A percentile compares a stretch with the other conserved stretches of the same genome.
Conservation (phyloP, 148 eudicot genomes). For the Fallopia convolvulus region DNA sequence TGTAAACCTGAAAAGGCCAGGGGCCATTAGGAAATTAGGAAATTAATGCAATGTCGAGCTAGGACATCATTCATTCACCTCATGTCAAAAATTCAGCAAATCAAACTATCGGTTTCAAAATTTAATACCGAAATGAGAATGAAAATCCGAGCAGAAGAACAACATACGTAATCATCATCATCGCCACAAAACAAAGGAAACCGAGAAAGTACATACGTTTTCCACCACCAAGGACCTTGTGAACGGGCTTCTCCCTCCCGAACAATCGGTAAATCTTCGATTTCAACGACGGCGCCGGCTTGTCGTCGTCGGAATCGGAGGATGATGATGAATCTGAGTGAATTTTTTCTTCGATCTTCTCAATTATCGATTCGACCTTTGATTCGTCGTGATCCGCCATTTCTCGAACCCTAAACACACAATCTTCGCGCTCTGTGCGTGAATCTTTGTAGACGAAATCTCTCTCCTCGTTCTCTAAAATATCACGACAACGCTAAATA, state of each 20-base stretch:
- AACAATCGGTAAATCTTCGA: slow-evolving; percentile 44
- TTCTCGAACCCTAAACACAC: slow-evolving; percentile 23
- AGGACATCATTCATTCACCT: neutral
- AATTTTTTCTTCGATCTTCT: slow-evolving; percentile 24
- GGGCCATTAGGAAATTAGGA: too few relatives aligned
- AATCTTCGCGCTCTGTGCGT: neutral
- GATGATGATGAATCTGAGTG: slow-evolving; percentile 1
- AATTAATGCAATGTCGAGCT: neutral
- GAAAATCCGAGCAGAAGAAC: neutral
- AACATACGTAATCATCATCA: neutral
- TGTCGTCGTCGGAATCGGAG: slow-evolving; percentile 13
- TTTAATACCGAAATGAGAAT: neutral
- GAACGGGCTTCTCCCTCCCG: slow-evolving; percentile 67
- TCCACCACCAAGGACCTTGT: slow-evolving; percentile 75
- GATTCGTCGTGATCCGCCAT: slow-evolving; percentile 43
- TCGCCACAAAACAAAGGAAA: neutral
- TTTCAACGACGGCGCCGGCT: slow-evolving; percentile 17
- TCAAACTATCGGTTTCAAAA: neutral
- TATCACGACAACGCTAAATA: neutral
- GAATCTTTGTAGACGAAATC: neutral
- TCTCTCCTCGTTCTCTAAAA: neutral
- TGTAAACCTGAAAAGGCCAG: neutral
- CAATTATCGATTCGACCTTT: slow-evolving; percentile 10
- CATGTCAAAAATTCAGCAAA: neutral
- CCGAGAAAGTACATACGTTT: slow-evolving; percentile 35